These are phyloP conservation scores for Cucurbita argyrosperma DNA, from an alignment of 306 rosid species.

Conservation along the genomic window DNA sequence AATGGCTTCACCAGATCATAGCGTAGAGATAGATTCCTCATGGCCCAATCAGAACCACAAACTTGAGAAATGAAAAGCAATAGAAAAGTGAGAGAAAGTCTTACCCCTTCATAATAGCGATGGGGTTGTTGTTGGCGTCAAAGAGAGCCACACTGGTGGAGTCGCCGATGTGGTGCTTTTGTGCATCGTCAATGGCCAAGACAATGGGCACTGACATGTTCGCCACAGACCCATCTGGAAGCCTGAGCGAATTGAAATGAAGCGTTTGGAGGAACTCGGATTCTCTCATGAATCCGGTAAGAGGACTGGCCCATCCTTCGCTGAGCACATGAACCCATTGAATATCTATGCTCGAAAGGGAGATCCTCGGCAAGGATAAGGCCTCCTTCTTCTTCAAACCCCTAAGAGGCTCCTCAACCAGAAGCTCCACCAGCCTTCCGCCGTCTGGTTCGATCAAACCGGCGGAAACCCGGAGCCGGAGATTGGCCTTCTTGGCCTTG, in stretches of 20 bases:
- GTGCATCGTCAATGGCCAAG: slow-evolving; percentile 73
- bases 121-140: slow-evolving; percentile 41
- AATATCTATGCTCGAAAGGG: slow-evolving; percentile 54
- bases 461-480: slow-evolving; percentile 36
- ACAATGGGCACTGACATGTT: slow-evolving; percentile 95
- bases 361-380: slow-evolving; percentile 42
- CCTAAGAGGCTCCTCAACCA: slow-evolving; percentile 36
- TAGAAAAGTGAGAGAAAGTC: not conserved
- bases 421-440: slow-evolving; percentile 70
- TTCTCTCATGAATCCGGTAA: slow-evolving; percentile 82
- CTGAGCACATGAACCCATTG: slow-evolving; percentile 90
- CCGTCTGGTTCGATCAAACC: slow-evolving; percentile 88
- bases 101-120: slow-evolving; percentile 82
- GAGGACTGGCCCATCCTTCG: slow-evolving; percentile 98
- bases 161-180: slow-evolving; percentile 55
- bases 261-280: slow-evolving; percentile 99
- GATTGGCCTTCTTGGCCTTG: slow-evolving; percentile 7
- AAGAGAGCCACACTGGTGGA: slow-evolving; percentile 64
- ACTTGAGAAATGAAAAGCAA: not conserved
- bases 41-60: not conserved
- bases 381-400: slow-evolving; percentile 52
- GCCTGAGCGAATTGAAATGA: slow-evolving; percentile 89
- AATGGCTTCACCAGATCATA: not conserved
- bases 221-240: slow-evolving; percentile 56
- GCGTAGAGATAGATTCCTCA: not conserved